Base-by-base conservation (phyloP, 257 asterid genomes). In the Penstemon davidsonii region DNA sequence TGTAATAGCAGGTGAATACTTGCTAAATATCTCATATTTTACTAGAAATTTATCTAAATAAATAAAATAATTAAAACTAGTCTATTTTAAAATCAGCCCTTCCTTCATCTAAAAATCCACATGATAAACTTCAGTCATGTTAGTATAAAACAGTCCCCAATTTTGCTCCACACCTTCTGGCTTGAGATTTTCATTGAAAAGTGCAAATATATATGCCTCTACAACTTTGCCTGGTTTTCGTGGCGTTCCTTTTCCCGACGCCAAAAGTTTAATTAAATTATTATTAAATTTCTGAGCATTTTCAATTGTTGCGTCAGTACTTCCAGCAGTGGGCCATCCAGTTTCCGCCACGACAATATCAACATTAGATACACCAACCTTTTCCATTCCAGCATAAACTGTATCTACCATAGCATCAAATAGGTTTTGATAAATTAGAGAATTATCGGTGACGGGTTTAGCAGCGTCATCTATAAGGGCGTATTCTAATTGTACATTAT, bases 301-400 rank as follows among this genome's bases (percentile, higher is more conserved):
- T 0, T 45, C 75, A 3, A 77, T n/a, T 5, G 75, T 79, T n/a
- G 85, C 87, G 7, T 75, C 81, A 0, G 3, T 37, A 13, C 70
- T 76, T 13, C 85, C 87, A 4, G 33, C 82, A 0, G 77, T 76
- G 4, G 89, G 89, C 89, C 89, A 84, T 5, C 89, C 89, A 0
- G 89, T 84, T 59, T 84, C 89, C 0, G 86, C 7, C 53, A 82
- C 81, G 2, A 82, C 47, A 2, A 83, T 18, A 38, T 71, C 76
- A 0, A 78, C 55, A 0, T 25, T 49, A 0, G 69, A 1, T 0
- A 51, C 82, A 0, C 80, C 84, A 1, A 25, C 76, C 69, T 78
- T 82, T 37, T 78, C 90, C 9, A 85, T 45, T 4, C 87, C 87
- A 5, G 79, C 72, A 8, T 85, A 76, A 3, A 60, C 61, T 0